Conservation (phyloP, 2,329 filamentous ascomycete species). For the Immersiporthe knoxdaviesiana region DNA sequence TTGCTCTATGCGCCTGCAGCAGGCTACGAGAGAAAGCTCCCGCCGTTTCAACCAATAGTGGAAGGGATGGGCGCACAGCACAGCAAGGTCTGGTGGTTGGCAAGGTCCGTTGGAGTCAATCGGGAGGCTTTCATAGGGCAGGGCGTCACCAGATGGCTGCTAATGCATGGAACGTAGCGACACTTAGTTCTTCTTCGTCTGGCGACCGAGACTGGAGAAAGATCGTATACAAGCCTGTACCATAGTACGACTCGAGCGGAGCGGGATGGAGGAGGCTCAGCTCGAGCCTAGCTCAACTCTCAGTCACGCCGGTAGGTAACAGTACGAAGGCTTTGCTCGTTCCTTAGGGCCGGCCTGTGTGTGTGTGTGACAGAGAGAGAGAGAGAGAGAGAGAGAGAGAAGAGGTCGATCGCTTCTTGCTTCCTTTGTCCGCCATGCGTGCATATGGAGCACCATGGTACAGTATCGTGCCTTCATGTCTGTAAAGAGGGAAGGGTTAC, state of each 20-base stretch:
- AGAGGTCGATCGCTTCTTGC: not conserved
- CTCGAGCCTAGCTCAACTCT: not conserved
- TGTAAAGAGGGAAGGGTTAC: not conserved
- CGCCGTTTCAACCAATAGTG: not conserved
- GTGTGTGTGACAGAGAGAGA: not conserved
- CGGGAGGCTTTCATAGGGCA: not conserved
- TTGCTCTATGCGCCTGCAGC: not conserved
- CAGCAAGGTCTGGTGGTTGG: not conserved
- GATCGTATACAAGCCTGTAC: conserved; percentile 6
- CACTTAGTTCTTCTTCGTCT: not conserved
- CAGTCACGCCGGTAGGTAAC: not conserved
- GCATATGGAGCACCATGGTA: not conserved
- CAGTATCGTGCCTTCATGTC: not conserved
- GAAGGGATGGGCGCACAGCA: not conserved
- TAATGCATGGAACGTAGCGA: conserved; percentile 29
- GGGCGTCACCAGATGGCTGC: conserved; percentile 3
- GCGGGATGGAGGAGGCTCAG: conserved; percentile 4
- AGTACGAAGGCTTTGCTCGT: not conserved
- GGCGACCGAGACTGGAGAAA: not conserved
- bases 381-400: not conserved
- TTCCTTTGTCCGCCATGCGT: not conserved
- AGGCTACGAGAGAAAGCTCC: not conserved
- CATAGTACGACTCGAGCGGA: not conserved
- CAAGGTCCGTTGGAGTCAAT: conserved; percentile 6
- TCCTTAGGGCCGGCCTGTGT: not conserved